Percentiles rank a stretch among this genome's conserved stretches.
Evolutionary conservation across 2,329 filamentous ascomycete species (phyloP).

Genomic region (Neofusicoccum ribis): DNA sequence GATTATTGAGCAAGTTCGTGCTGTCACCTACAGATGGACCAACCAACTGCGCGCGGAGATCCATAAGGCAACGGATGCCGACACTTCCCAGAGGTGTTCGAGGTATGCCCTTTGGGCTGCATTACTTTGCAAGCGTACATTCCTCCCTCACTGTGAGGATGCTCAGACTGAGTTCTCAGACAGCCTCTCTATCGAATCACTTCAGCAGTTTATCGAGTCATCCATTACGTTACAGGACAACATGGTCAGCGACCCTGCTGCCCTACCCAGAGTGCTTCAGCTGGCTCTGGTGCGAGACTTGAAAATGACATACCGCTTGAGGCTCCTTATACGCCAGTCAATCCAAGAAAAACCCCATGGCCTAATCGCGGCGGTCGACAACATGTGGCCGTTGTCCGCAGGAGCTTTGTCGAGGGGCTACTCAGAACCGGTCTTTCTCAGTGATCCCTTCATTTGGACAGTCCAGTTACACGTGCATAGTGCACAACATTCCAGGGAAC

Average conservation of each 20-base stretch:
- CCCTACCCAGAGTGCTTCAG: constrained; percentile 36
- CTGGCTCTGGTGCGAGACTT: constrained; percentile 50
- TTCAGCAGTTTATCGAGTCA: constrained; percentile 38
- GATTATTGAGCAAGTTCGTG: constrained; percentile 46
- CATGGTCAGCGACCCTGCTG: constrained; percentile 38
- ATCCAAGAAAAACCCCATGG: constrained; percentile 32
- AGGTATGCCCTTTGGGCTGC: constrained; percentile 56
- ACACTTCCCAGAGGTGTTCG: constrained; percentile 41
- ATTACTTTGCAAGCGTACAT: constrained; percentile 56
- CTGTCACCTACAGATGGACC: constrained; percentile 54
- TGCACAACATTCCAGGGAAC: constrained; percentile 24
- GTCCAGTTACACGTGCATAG: background rate
- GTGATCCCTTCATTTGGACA: background rate
- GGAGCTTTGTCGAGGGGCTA: constrained; percentile 21
- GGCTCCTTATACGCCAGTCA: constrained; percentile 35
- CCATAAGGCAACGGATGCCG: constrained; percentile 38
- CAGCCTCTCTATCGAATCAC: constrained; percentile 9
- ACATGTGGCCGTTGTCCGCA: constrained; percentile 45
- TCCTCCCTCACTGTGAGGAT: constrained; percentile 28
- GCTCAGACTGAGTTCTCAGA: background rate
- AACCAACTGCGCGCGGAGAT: constrained; percentile 48
- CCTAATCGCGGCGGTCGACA: constrained; percentile 40
- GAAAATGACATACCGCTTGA: constrained; percentile 45
- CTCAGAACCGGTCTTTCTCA: constrained; percentile 27
- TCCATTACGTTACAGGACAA: constrained; percentile 53